Base-by-base conservation (phyloP, 2,329 filamentous ascomycete genomes). In the Colletotrichum sp. region DNA sequence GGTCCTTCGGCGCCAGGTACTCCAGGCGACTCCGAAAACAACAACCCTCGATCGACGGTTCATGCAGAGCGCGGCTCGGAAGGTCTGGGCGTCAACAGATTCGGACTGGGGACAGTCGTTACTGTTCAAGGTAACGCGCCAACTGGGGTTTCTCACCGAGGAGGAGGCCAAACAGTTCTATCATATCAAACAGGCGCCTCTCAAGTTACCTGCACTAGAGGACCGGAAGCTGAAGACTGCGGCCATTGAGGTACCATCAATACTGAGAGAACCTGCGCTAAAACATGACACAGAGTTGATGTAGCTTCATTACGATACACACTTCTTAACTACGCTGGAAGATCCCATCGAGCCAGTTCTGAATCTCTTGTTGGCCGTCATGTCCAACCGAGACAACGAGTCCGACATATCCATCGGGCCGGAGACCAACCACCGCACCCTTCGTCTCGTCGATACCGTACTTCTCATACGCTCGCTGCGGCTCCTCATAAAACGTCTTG, bases 401-500 rank as follows among this genome's bases (percentile, higher is more conserved):
- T 3, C 74, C 74, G 12, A 76, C 74, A 48, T 76, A 76, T 16
- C 70, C 74, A 32, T 76, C 74, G 11, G 74, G 74, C 16, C 74
- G 64, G 16, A 76, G 7, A 5, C 74, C 74, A 30, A 76, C 70
- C 13, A 74, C 74, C 5, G 74, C 70, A 2, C 74, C 74, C 59
- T 60, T 57, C 19, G 11, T 27, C 15, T 13, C 22, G 77, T 91
- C 87, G 2, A 95, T 85, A 0, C 92, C 93, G 74, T 92, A 93
- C 4, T 86, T 87, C 73, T 88, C 84, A 79, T 94, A 91, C 0
- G 87, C 86, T 13, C 85, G 78, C 0, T 88, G 88, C 69, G 88
- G 83, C 0, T 88, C 88, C 79, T 91, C 88, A 77, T 91, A 87
- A 79, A 91, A 89, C 36, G 85, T 87, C 57, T 85, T 79, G 59